Evolutionary conservation across 2,329 filamentous ascomycete genomes (phyloP).

Genomic region (Colletotrichum abscissum): DNA sequence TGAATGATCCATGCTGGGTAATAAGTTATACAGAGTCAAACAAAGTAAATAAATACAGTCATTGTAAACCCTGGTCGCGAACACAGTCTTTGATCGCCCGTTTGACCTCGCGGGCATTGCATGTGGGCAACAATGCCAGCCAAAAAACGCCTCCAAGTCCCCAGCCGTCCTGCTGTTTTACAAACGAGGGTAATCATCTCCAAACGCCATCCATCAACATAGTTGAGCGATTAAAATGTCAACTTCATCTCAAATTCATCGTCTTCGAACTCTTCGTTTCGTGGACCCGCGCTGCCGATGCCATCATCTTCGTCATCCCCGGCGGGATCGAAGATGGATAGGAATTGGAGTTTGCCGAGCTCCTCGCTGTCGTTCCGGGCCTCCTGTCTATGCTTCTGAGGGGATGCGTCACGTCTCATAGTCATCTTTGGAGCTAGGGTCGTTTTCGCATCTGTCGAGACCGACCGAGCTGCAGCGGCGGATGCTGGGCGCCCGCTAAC

Average conservation of each 20-base stretch:
- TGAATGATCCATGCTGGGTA: neutral
- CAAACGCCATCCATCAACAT: slow-evolving; percentile 22
- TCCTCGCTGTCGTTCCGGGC: slow-evolving; percentile 44
- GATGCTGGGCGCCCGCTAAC: slow-evolving; percentile 42
- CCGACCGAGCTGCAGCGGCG: slow-evolving; percentile 24
- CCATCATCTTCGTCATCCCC: slow-evolving; percentile 58
- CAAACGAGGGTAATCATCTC: slow-evolving; percentile 22
- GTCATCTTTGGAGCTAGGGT: neutral
- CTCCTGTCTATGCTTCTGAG: slow-evolving; percentile 33
- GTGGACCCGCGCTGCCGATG: slow-evolving; percentile 42
- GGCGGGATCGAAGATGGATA: slow-evolving; percentile 67
- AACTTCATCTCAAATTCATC: slow-evolving; percentile 68
- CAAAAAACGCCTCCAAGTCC: slow-evolving; percentile 32
- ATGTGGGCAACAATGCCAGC: slow-evolving; percentile 23
- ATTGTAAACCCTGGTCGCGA: slow-evolving; percentile 1
- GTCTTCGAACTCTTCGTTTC: slow-evolving; percentile 58
- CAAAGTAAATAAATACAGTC: slow-evolving; percentile 27
- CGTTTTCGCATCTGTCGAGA: slow-evolving; percentile 5
- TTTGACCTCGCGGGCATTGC: slow-evolving; percentile 5
- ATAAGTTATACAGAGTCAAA: neutral
- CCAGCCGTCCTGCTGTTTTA: slow-evolving; percentile 7
- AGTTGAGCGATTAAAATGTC: slow-evolving; percentile 18
- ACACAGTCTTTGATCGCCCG: neutral
- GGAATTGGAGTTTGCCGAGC: slow-evolving; percentile 60
- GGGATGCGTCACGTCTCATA: slow-evolving; percentile 31